Evolutionary conservation across 257 asterid species (phyloP).

Genomic region (Solanum sejunctum): DNA sequence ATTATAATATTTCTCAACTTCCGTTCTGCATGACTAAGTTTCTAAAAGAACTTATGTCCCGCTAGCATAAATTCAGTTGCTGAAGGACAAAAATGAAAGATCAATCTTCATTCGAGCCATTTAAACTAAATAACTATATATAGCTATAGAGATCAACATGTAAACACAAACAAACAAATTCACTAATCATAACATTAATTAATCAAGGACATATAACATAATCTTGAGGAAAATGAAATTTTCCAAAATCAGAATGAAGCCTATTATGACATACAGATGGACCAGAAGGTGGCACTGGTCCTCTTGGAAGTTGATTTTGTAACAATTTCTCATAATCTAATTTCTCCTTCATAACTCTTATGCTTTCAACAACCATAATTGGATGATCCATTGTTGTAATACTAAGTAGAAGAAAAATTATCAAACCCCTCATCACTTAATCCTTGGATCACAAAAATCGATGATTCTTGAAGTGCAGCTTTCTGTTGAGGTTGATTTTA

Average conservation of each 20-base stretch:
- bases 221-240: slow-evolving; percentile 6
- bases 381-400: slow-evolving; percentile 2
- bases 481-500: background rate
- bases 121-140: rapidly evolving
- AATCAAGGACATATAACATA: slow-evolving; percentile 29
- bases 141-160: background rate
- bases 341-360: slow-evolving; percentile 12
- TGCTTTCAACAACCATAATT: slow-evolving; percentile 20
- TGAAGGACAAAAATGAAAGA: too few relatives aligned
- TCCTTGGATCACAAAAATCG: background rate
- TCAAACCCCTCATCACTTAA: slow-evolving; percentile 7
- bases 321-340: slow-evolving; percentile 6
- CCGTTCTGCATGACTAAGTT: too few relatives aligned
- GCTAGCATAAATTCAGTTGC: too few relatives aligned
- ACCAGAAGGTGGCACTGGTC: slow-evolving; percentile 60
- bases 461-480: background rate
- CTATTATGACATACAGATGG: slow-evolving; percentile 53
- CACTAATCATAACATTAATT: background rate
- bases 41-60: too few relatives aligned
- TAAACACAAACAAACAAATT: background rate
- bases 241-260: slow-evolving; percentile 14
- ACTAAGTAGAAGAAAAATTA: slow-evolving; percentile 6
- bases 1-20: background rate
- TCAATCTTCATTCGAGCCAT: too few relatives aligned
- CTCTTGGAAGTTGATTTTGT: slow-evolving; percentile 40